Percentiles rank a stretch among this genome's conserved stretches.
Conservation (phyloP, 169 alveolate species). For the Plasmodium coatneyi region DNA sequence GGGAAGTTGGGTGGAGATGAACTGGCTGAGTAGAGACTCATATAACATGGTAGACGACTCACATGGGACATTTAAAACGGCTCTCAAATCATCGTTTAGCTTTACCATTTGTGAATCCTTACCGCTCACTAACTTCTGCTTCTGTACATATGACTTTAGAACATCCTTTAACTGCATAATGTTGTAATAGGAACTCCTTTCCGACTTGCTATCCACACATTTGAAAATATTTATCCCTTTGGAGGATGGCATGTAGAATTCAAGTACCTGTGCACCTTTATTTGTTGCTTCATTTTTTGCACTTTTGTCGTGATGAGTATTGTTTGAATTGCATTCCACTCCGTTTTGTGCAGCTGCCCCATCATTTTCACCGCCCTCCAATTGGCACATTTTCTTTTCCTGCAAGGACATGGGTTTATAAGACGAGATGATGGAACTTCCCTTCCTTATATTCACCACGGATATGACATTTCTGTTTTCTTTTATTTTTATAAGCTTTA, state of each 20-base stretch:
- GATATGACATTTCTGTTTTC: conserved; percentile 73
- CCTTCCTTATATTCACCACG: conserved; percentile 72
- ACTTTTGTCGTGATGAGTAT: conserved; percentile 28
- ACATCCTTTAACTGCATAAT: conserved; percentile 50
- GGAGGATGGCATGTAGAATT: conserved; percentile 71
- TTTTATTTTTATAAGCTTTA: conserved; percentile 67
- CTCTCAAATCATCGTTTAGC: conserved; percentile 14
- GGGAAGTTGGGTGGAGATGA: conserved; percentile 52
- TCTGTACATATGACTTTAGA: conserved; percentile 37
- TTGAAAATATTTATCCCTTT: conserved; percentile 58
- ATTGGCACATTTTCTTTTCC: conserved; percentile 38
- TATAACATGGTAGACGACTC: neutral
- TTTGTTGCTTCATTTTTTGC: conserved; percentile 29
- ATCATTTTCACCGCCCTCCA: conserved; percentile 25
- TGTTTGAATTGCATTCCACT: neutral
- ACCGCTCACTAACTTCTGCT: conserved; percentile 6
- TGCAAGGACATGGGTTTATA: conserved; percentile 66
- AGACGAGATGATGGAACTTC: conserved; percentile 41
- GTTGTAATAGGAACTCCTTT: conserved; percentile 50
- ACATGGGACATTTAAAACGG: neutral
- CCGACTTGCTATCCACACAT: conserved; percentile 45
- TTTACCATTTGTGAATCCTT: neutral
- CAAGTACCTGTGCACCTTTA: conserved; percentile 69
- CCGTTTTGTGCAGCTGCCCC: neutral
- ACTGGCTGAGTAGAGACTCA: conserved; percentile 13